These are phyloP conservation scores for Ogataea pini DNA, from an alignment of 805 yeast species.

Conservation along the genomic window DNA sequence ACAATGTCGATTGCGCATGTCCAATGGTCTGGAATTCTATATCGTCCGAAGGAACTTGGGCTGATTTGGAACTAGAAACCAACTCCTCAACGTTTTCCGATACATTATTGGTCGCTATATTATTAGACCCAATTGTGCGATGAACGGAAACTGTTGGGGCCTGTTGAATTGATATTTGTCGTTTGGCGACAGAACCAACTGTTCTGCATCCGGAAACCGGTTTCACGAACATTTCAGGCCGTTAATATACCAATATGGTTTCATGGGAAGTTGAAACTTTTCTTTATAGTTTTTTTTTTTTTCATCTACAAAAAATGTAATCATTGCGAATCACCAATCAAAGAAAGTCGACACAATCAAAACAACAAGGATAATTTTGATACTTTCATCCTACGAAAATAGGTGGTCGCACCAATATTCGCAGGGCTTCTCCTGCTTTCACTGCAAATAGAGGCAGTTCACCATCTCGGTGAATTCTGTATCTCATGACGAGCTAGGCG, in stretches of 20 bases:
- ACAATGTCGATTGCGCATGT: conserved; percentile 47
- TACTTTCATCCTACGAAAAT: too few relatives aligned
- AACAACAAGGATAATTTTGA: too few relatives aligned
- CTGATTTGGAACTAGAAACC: conserved; percentile 2
- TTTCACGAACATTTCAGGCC: not conserved
- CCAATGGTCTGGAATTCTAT: conserved; percentile 48
- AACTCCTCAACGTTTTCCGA: conserved; percentile 18
- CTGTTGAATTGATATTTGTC: conserved; percentile 21
- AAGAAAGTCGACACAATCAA: too few relatives aligned
- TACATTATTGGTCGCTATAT: conserved; percentile 4
- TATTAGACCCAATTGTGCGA: not conserved
- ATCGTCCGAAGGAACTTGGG: conserved; percentile 7
- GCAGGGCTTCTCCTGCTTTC: too few relatives aligned
- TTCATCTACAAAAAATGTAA: not conserved
- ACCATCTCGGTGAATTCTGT: too few relatives aligned
- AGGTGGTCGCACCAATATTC: too few relatives aligned
- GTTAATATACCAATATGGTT: too few relatives aligned
- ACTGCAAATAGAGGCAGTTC: too few relatives aligned
- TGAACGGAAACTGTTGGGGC: conserved; percentile 14
- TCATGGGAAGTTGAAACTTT: too few relatives aligned
- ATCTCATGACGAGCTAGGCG: too few relatives aligned
- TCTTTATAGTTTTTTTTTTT: not conserved
- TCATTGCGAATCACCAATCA: not conserved
- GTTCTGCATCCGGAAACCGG: not conserved
- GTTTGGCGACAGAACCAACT: not conserved